A percentile compares a stretch with the other conserved stretches of the same genome.
These are phyloP conservation scores for Effrenium voratum DNA, from an alignment of 73 alveolate genomes.

Conservation along the genomic window DNA sequence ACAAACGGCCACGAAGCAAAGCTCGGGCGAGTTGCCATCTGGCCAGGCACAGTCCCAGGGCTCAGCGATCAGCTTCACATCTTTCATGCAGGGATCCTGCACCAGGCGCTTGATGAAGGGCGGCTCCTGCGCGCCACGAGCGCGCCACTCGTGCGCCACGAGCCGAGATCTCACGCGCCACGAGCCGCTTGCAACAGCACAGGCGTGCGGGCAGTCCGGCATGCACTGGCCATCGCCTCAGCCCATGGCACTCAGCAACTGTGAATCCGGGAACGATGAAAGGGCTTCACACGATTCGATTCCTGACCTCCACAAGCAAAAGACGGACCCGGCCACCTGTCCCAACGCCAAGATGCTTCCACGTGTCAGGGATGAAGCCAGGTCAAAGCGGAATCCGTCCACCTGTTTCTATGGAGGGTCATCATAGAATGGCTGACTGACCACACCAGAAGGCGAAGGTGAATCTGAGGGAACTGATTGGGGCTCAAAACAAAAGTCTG, in stretches of 20 bases:
- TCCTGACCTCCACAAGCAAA: no score
- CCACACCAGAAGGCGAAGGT: no score
- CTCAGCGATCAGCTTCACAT: slow-evolving; percentile 84
- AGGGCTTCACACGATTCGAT: no score
- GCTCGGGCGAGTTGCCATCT: slow-evolving; percentile 19
- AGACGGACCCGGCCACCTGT: not conserved
- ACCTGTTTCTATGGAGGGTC: slow-evolving; percentile 1
- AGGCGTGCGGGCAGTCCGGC: slow-evolving; percentile 19
- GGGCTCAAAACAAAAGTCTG: no score
- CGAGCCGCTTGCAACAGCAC: not conserved
- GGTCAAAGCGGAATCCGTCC: slow-evolving; percentile 91
- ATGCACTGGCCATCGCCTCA: slow-evolving; percentile 92
- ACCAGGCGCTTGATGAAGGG: slow-evolving; percentile 77
- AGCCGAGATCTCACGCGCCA: not conserved
- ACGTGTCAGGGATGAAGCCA: slow-evolving; percentile 81
- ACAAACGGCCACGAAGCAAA: not conserved
- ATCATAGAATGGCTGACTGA: not conserved
- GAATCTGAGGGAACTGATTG: no score
- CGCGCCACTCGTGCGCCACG: no score
- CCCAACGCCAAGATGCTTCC: slow-evolving; percentile 13
- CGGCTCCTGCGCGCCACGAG: slow-evolving; percentile 23
- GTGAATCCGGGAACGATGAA: no score
- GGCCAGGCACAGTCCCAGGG: slow-evolving; percentile 94
- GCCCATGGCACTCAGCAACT: not conserved
- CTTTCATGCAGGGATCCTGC: slow-evolving; percentile 47